phyloP scores from a whole-genome alignment of 164 flowering plant species.

The Piper longum region DNA sequence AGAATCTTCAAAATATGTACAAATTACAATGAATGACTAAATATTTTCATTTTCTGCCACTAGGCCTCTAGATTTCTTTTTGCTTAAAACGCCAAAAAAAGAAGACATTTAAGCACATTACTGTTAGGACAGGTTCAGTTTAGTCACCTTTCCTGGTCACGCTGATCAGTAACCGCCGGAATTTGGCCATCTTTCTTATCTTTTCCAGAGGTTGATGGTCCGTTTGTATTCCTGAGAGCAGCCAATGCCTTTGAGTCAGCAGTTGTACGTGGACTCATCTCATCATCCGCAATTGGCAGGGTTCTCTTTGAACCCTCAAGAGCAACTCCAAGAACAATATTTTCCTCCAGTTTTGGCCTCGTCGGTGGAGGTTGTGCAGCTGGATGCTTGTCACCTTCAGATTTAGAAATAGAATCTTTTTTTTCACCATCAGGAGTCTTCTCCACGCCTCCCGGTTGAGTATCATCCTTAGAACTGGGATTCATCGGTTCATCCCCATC shows the following conservation, averaged over 20 bases:
- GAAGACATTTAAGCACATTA: no score
- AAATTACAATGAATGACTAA: no score
- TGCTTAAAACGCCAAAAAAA: no score
- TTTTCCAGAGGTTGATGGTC: conserved; percentile 21
- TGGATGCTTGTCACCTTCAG: conserved; percentile 10
- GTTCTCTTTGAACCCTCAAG: conserved; percentile 59
- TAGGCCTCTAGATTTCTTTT: no score
- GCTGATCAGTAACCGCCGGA: conserved; percentile 20
- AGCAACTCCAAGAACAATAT: conserved; percentile 67
- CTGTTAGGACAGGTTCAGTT: neutral
- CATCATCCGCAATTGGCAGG: conserved; percentile 84
- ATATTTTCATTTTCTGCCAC: no score
- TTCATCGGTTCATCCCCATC: conserved; percentile 9
- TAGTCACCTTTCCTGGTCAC: conserved; percentile 18
- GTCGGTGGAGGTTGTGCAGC: conserved; percentile 13
- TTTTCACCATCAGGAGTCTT: conserved; percentile 11
- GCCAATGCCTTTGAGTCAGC: conserved; percentile 46
- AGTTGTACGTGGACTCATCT: conserved; percentile 17
- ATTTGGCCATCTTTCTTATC: conserved; percentile 29
- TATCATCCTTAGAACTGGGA: conserved; percentile 11
- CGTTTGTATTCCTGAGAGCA: conserved; percentile 24
- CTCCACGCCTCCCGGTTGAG: conserved; percentile 3
- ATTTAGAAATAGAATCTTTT: conserved; percentile 12
- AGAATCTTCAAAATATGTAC: no score
- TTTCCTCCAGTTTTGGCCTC: conserved; percentile 34